Conservation (phyloP, 768 basidiomycete species). For the Tubosaeta sp. region DNA sequence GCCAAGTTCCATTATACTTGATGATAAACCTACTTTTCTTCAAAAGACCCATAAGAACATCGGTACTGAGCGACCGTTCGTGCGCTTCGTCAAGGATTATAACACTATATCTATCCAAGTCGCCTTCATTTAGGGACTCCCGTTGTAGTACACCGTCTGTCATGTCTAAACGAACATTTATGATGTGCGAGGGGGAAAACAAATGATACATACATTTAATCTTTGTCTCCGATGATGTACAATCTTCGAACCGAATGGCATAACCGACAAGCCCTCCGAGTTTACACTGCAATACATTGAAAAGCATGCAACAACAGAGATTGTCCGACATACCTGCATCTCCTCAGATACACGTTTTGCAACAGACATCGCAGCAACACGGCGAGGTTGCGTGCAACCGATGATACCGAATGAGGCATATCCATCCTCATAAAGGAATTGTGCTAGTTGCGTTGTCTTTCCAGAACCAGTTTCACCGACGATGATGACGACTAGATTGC, state of each 20-base stretch:
- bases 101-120: conserved; percentile 92
- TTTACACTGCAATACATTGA: conserved; percentile 55
- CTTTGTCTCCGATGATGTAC: conserved; percentile 88
- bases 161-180: conserved; percentile 62
- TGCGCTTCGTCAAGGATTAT: conserved; percentile 99
- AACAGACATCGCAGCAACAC: conserved; percentile 99
- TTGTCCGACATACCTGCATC: conserved; percentile 71
- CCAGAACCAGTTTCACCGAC: conserved; percentile 99
- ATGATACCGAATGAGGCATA: conserved; percentile 87
- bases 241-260: conserved; percentile 98
- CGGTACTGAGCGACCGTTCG: conserved; percentile 94
- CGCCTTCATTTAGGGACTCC: conserved; percentile 98
- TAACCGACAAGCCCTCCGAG: conserved; percentile 91
- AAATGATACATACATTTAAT: conserved; percentile 79
- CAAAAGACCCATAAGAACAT: conserved; percentile 95
- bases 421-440: conserved; percentile 96
- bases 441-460: conserved; percentile 94
- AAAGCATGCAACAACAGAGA: not conserved
- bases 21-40: conserved; percentile 69
- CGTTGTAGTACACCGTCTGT: conserved; percentile 98
- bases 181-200: not conserved
- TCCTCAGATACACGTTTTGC: conserved; percentile 99
- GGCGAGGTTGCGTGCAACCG: conserved; percentile 96
- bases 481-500: conserved; percentile 73
- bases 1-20: not conserved